Evolutionary conservation across 2,329 filamentous ascomycete genomes (phyloP).

Genomic region (Fusarium vanettenii): DNA sequence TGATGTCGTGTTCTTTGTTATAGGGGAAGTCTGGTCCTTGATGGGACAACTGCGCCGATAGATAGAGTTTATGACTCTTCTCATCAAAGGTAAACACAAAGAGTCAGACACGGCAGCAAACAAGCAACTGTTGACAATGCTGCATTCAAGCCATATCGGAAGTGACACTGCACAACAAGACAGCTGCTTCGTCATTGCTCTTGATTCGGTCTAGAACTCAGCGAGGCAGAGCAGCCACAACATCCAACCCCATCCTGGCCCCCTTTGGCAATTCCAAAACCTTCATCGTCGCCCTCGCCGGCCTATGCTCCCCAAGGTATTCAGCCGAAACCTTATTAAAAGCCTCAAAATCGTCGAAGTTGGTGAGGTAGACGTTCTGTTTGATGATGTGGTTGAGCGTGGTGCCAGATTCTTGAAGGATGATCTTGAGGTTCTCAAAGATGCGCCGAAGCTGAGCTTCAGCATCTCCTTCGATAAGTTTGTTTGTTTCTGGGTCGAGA

Average conservation of each 20-base stretch:
- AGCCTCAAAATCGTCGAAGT: neutral
- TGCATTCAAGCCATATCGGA: neutral
- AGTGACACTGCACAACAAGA: neutral
- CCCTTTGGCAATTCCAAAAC: neutral
- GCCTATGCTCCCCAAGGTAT: neutral
- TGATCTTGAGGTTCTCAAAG: neutral
- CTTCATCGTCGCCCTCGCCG: neutral
- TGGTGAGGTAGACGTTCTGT: neutral
- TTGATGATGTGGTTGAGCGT: neutral
- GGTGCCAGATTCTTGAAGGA: neutral
- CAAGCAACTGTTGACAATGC: neutral
- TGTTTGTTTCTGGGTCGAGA: neutral
- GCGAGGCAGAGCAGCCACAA: neutral
- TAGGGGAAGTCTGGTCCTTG: neutral
- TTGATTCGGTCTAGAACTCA: neutral
- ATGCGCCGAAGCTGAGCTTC: neutral
- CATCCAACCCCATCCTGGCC: neutral
- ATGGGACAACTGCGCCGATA: neutral
- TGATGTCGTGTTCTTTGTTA: neutral
- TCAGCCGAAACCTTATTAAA: neutral
- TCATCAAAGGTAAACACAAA: neutral
- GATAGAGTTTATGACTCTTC: neutral
- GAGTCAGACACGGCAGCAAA: neutral
- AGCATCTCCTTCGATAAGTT: neutral
- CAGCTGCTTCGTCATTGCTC: neutral